These are phyloP conservation scores for Phytophthora citricola DNA, from an alignment of 352 stramenopile genomes.

Conservation along the genomic window DNA sequence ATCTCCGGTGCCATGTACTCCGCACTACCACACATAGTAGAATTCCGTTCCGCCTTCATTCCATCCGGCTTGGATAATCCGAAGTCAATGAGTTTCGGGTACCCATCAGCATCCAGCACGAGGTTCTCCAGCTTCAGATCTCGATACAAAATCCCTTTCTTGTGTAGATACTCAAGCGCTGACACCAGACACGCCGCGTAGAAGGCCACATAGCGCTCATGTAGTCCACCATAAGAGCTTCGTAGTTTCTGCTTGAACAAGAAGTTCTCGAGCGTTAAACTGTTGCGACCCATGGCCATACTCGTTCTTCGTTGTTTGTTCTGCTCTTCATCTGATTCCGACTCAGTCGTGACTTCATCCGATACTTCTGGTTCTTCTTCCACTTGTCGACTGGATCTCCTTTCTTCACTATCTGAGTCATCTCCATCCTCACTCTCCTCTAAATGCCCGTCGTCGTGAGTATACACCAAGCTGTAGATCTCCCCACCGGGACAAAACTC, in stretches of 20 bases:
- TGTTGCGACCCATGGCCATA: constrained; percentile 32
- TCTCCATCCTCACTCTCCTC: constrained; percentile 28
- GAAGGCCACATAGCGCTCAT: constrained; percentile 91
- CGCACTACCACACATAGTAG: constrained; percentile 74
- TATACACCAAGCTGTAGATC: constrained; percentile 91
- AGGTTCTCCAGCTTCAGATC: constrained; percentile 92
- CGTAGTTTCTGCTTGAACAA: constrained; percentile 46
- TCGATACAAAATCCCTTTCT: constrained; percentile 70
- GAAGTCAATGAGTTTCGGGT: constrained; percentile 83
- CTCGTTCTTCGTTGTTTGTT: constrained; percentile 23
- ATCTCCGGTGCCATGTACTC: constrained; percentile 86
- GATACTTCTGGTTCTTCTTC: constrained; percentile 22
- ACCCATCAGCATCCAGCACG: constrained; percentile 87
- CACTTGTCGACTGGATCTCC: constrained; percentile 22
- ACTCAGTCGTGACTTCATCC: constrained; percentile 39
- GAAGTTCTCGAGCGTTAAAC: constrained; percentile 50
- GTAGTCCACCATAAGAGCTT: constrained; percentile 67
- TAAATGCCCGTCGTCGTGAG: constrained; percentile 38
- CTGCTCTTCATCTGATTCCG: constrained; percentile 56
- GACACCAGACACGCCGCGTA: constrained; percentile 95
- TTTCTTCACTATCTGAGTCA: constrained; percentile 29
- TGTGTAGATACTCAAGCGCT: constrained; percentile 89
- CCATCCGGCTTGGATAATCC: constrained; percentile 66
- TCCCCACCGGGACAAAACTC: constrained; percentile 79
- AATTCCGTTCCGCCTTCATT: constrained; percentile 47